Percentiles rank a stretch among this genome's conserved stretches.
These are phyloP conservation scores for Halenospora varia DNA, from an alignment of 495 filamentous ascomycete genomes.

Conservation along the genomic window DNA sequence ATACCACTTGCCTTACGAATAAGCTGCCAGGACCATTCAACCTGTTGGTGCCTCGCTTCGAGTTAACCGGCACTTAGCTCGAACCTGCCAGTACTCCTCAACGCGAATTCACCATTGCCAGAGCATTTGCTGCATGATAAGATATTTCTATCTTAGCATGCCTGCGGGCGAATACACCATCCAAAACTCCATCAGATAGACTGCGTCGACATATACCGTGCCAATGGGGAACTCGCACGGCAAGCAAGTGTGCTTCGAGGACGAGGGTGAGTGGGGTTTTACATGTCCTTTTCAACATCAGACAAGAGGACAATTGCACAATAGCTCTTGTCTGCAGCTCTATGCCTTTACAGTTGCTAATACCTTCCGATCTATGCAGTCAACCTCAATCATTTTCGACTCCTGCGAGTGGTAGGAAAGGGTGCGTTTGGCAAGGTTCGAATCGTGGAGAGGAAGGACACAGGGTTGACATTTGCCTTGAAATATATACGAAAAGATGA, in stretches of 20 bases:
- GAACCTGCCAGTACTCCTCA: no score
- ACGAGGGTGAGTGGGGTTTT: slow-evolving; percentile 70
- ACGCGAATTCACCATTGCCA: neutral
- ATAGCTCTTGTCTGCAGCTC: no score
- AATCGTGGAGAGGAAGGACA: slow-evolving; percentile 97
- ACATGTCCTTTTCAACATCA: neutral
- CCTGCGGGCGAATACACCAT: slow-evolving; percentile 8
- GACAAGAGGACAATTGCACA: neutral
- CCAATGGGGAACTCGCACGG: slow-evolving; percentile 91
- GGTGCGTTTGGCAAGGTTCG: slow-evolving; percentile 98
- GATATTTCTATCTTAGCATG: slow-evolving; percentile 8
- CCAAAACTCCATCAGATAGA: neutral
- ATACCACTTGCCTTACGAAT: no score
- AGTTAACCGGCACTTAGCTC: no score
- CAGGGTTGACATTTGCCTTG: slow-evolving; percentile 77
- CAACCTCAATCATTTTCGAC: slow-evolving; percentile 95
- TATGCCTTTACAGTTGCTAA: no score
- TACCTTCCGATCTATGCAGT: slow-evolving; percentile 48
- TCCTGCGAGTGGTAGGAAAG: slow-evolving; percentile 92
- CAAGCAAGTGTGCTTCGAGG: slow-evolving; percentile 86
- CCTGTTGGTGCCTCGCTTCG: no score
- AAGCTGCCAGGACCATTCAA: no score
- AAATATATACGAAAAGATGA: slow-evolving; percentile 99
- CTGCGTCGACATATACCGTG: neutral
- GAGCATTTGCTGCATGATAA: slow-evolving; percentile 9